Conservation (phyloP, 2,329 filamentous ascomycete genomes). For the Clarireedia monteithiana region DNA sequence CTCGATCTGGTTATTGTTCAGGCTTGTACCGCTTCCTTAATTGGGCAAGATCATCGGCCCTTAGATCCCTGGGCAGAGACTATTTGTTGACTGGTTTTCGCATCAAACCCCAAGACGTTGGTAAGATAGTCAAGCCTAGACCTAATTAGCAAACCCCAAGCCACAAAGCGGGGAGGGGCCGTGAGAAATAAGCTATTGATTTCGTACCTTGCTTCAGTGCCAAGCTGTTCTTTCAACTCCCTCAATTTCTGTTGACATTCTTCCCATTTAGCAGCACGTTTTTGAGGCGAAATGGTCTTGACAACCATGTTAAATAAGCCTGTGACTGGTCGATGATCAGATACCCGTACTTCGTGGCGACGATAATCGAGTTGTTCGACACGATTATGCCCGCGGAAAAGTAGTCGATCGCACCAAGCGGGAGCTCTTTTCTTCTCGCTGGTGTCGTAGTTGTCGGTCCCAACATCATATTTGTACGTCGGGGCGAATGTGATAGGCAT, state of each 20-base stretch:
- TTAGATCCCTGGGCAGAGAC: conserved; percentile 15
- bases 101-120: conserved; percentile 45
- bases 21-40: not conserved
- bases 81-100: conserved; percentile 19
- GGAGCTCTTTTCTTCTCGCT: conserved; percentile 91
- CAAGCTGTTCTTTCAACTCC: conserved; percentile 59
- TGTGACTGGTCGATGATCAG: conserved; percentile 89
- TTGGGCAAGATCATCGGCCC: conserved; percentile 11
- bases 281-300: conserved; percentile 68
- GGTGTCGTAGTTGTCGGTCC: conserved; percentile 86
- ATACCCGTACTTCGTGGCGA: conserved; percentile 82
- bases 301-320: conserved; percentile 75
- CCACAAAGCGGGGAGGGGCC: not conserved
- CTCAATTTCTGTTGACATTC: conserved; percentile 69
- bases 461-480: conserved; percentile 98
- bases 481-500: conserved; percentile 84
- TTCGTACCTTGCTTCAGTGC: conserved; percentile 70
- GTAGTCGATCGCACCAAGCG: conserved; percentile 90
- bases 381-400: conserved; percentile 74
- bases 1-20: not conserved
- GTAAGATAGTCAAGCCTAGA: conserved; percentile 55
- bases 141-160: not conserved
- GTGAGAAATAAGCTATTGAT: not conserved
- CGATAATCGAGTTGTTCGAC: conserved; percentile 84
- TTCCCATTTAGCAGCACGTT: conserved; percentile 60